Base-by-base conservation (phyloP, 768 basidiomycete genomes). In the Psilocybe sp. region DNA sequence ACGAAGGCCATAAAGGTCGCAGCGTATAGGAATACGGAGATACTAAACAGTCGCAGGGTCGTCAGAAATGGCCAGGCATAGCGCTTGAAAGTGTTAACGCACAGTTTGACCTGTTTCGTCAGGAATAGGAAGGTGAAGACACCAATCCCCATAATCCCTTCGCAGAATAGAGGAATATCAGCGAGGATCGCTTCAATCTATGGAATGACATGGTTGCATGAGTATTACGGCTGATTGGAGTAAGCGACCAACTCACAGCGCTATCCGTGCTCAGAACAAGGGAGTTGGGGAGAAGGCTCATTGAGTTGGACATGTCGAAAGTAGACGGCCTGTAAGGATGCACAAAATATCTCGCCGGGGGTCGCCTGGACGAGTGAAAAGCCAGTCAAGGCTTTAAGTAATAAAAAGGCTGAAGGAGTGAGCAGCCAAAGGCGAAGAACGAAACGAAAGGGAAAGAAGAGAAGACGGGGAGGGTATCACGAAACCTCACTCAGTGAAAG, bases 131-230 rank as follows among this genome's bases (percentile, higher is more conserved):
- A 80, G 11, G 75, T 72, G 44, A 82, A 78, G 37, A 81, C 69
- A 12, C 78, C 84, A 47, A 88, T 79, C 18, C 76, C 76, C 61
- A 86, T 67, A n/a, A 87, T 69, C 32, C 86, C 87, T 37, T 82
- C 75, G 54, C 76, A 78, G 59, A 86, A 79, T 53, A 86, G 71
- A 16, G 87, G 87, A 47, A 89, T 80, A 53, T 85, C 84, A 14
- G 78, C 69, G 40, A 89, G 69, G 37, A 87, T 61, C 54, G 71
- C 66, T 50, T 80, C 77, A 37, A 85, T 66, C 84, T 87, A 38
- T 28, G 18, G 20, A 33, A 3, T 16, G 5, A 40, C 28, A 44
- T 38, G 16, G n/a, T 28, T 28, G 23, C 7, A 28, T 28, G 34
- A 46, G 38, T 31, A 10, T 33, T 32, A 32, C 2, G 40, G 32